A percentile compares a stretch with the other conserved stretches of the same genome.
Evolutionary conservation across 768 basidiomycete genomes (phyloP).

Genomic region (Inosperma sp.): DNA sequence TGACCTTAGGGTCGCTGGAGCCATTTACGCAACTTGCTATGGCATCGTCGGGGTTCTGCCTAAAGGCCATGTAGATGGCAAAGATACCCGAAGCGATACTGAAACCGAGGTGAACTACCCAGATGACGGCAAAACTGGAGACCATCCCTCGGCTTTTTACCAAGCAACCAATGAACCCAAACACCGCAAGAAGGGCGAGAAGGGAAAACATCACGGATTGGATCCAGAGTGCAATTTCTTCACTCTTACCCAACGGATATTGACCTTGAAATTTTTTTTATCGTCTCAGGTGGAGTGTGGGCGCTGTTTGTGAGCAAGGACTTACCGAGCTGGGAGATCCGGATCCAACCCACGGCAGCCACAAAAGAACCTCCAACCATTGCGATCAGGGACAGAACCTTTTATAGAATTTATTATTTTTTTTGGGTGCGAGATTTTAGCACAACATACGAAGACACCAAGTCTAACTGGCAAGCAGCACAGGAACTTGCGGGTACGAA

Average conservation of each 20-base stretch:
- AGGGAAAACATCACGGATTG: conserved; percentile 45
- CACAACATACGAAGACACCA: conserved; percentile 49
- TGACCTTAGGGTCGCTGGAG: conserved; percentile 23
- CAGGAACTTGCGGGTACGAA: conserved; percentile 55
- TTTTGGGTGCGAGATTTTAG: not conserved
- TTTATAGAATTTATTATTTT: not conserved
- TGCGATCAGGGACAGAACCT: conserved; percentile 37
- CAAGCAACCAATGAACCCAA: conserved; percentile 49
- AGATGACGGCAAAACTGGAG: conserved; percentile 38
- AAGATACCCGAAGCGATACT: conserved; percentile 46
- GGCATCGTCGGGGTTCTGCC: conserved; percentile 33
- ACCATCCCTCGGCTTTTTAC: conserved; percentile 40
- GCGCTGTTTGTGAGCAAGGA: conserved; percentile 1
- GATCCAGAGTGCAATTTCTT: conserved; percentile 43
- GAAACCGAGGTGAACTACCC: conserved; percentile 44
- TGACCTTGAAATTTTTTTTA: conserved; percentile 21
- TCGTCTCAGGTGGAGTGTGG: conserved; percentile 1
- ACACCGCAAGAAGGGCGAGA: conserved; percentile 42
- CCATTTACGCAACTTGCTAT: conserved; percentile 38
- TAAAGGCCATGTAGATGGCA: conserved; percentile 46
- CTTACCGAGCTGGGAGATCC: conserved; percentile 42
- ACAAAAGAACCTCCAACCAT: conserved; percentile 42
- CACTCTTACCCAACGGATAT: conserved; percentile 32
- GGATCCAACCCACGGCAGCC: conserved; percentile 43
- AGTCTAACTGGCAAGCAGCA: conserved; percentile 63